Base-by-base conservation (phyloP, 192 early-diverging fungal species). In the Podila verticillata region DNA sequence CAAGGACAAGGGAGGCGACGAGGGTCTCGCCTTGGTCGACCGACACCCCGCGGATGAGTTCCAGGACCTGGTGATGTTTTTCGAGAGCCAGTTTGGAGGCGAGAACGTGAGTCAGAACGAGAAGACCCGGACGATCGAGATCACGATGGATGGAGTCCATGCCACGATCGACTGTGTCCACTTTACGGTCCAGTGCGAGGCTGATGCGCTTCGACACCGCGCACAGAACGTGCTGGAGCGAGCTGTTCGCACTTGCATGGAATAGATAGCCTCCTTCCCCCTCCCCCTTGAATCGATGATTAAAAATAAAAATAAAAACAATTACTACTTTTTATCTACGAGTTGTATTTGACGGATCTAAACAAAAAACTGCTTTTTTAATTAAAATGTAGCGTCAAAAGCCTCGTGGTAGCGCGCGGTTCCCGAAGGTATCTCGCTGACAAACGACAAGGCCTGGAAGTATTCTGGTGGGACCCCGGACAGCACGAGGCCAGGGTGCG, bases 11-110 rank as follows among this genome's bases (percentile, higher is more conserved):
- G 34, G 32, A 57, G 15, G 8, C 10, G 31, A 12, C 6, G 57
- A 66, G 31, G 54, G 29, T 10, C 47, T 73, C 29, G 20, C 44
- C 2, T 48, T 78, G 31, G 64, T 78, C 15, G 74, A 78, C 13
- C 61, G 74, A 20, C 44, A 56, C 28, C 57, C 60, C 10, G 26
- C 36, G 29, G 74, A 78, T 19, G 74, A 78, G 31, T 78, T 78
- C 49, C 68, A 78, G 36, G 74, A 78, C 31, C 30, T 78, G 30
- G 74, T 78, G 57, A 78, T 78, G 74, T 78, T 78, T 59, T 78
- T 78, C 39, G 68, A 63, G 3, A 70, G 68, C 24, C 74, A 78
- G 36, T 78, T 78, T 61, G 74, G 74, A 30, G n/a, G 26, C 24
- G 74, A 78, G 68, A 78, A 78, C 48, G 67, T 78, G 24, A 51